Evolutionary conservation across 345 rosid genomes (phyloP).

Genomic region (Citrus inodora): DNA sequence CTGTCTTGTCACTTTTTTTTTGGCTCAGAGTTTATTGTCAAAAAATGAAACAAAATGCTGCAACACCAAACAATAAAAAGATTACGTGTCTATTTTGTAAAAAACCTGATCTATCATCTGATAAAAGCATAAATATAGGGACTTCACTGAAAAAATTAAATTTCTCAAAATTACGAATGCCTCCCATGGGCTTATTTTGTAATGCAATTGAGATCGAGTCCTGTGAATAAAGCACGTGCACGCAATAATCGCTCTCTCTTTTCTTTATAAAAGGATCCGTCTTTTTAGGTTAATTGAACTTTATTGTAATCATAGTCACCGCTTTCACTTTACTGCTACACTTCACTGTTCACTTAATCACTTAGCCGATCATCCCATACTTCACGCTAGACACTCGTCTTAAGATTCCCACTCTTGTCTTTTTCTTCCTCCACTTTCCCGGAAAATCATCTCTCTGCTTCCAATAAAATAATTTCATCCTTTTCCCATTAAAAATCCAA

Average conservation of each 20-base stretch:
- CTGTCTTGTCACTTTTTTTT: no score
- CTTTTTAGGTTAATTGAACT: background rate
- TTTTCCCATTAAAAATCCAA: background rate
- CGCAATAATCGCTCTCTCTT: slow-evolving; percentile 2
- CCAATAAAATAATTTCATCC: slow-evolving; percentile 7
- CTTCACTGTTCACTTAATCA: background rate
- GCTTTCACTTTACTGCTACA: background rate
- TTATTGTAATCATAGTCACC: background rate
- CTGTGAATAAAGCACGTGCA: background rate
- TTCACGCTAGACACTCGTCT: slow-evolving; percentile 38
- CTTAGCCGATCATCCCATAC: background rate
- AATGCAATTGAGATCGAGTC: background rate
- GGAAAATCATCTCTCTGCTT: background rate
- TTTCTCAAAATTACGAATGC: background rate
- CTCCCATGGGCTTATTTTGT: background rate
- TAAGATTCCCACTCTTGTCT: slow-evolving; percentile 38
- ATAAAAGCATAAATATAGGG: background rate
- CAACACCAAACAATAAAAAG: background rate
- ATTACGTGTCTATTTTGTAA: background rate
- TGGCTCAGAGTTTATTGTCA: no score
- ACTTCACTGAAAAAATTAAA: background rate
- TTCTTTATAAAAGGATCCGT: background rate
- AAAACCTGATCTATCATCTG: background rate
- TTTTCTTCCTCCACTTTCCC: slow-evolving; percentile 11
- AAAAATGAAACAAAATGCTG: background rate